phyloP scores from a whole-genome alignment of 2,329 filamentous ascomycete species.

The Claviceps digitariae region DNA sequence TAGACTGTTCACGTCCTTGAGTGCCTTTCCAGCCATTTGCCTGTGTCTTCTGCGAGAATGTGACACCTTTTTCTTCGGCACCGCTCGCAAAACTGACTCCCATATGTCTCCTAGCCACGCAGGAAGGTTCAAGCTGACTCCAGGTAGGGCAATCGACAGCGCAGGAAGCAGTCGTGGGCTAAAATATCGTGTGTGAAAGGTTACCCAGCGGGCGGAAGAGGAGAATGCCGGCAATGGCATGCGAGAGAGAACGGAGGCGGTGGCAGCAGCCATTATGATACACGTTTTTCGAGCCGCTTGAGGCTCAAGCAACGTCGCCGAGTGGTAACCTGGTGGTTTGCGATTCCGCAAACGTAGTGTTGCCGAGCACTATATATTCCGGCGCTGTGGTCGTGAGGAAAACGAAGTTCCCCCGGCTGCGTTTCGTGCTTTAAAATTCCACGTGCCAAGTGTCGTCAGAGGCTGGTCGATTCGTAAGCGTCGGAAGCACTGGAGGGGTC shows the following conservation, averaged over 20 bases:
- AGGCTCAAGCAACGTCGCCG: neutral
- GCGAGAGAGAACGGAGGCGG: slow-evolving; percentile 40
- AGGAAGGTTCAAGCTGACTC: slow-evolving; percentile 40
- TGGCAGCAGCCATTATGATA: slow-evolving; percentile 5
- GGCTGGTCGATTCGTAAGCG: neutral
- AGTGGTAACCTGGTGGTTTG: neutral
- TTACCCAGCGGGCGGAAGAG: slow-evolving; percentile 28
- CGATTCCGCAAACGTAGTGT: no score
- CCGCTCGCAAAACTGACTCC: slow-evolving; percentile 82
- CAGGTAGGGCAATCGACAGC: slow-evolving; percentile 44
- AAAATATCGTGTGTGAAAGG: slow-evolving; percentile 31
- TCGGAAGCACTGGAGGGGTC: neutral
- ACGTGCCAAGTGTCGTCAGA: neutral
- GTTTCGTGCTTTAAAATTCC: neutral
- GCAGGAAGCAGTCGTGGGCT: slow-evolving; percentile 36
- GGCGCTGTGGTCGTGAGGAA: neutral
- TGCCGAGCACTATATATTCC: neutral
- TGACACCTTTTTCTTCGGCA: slow-evolving; percentile 98
- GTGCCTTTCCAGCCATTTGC: slow-evolving; percentile 87
- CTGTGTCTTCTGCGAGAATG: slow-evolving; percentile 89
- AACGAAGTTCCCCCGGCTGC: neutral
- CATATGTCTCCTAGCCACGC: slow-evolving; percentile 69
- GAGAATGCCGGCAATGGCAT: slow-evolving; percentile 29
- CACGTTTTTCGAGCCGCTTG: neutral
- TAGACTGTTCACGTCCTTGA: slow-evolving; percentile 78